Evolutionary conservation across 176 grass and related monocot species (phyloP).

Genomic region (Pharus latifolius): DNA sequence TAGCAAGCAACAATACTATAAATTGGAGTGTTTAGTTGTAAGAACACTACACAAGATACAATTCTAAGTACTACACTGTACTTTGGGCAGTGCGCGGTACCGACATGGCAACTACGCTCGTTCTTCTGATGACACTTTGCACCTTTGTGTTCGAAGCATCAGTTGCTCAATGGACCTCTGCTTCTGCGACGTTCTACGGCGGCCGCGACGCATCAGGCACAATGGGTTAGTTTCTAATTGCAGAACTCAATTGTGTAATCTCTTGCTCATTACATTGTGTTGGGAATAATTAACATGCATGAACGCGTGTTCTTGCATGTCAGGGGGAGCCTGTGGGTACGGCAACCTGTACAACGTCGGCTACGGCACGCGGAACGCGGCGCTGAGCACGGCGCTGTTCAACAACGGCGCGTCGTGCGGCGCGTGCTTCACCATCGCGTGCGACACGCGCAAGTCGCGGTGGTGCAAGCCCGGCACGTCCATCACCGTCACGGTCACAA

Average conservation of each 20-base stretch:
- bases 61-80: neutral
- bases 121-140: neutral
- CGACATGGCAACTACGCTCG: constrained; percentile 6
- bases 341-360: constrained; percentile 52
- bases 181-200: constrained; percentile 42
- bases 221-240: neutral
- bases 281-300: neutral
- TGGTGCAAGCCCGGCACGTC: constrained; percentile 21
- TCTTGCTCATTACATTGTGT: neutral
- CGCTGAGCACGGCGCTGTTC: constrained; percentile 47
- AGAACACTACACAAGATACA: neutral
- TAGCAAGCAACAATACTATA: neutral
- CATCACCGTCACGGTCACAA: constrained; percentile 35
- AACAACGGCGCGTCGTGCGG: constrained; percentile 37
- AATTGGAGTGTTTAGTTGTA: neutral
- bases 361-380: constrained; percentile 24
- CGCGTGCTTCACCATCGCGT: constrained; percentile 31
- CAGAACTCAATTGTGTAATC: no score
- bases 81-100: neutral
- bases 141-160: neutral
- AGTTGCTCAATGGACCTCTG: constrained; percentile 15
- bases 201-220: constrained; percentile 36
- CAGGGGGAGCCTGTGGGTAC: constrained; percentile 74
- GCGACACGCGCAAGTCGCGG: constrained; percentile 8
- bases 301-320: neutral